These are phyloP conservation scores for Saposhnikovia divaricata DNA, from an alignment of 129 eudicot species.

Conservation along the genomic window DNA sequence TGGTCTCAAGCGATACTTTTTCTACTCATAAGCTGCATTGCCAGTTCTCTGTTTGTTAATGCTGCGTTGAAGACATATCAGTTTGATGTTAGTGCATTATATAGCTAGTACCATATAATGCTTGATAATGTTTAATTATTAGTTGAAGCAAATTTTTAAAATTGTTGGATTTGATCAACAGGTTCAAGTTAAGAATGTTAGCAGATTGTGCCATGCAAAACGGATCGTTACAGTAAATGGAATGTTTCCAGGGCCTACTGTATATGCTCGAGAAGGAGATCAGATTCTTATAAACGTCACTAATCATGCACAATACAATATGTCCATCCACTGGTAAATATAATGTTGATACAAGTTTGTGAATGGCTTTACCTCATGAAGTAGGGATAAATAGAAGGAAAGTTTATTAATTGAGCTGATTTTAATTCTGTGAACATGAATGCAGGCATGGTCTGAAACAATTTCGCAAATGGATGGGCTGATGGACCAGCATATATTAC, in stretches of 20 bases:
- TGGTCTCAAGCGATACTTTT: conserved; percentile 6
- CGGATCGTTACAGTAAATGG: conserved; percentile 44
- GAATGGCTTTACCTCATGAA: neutral
- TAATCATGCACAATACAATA: conserved; percentile 30
- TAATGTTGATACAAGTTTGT: neutral
- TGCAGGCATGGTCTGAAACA: conserved; percentile 48
- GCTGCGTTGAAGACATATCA: conserved; percentile 46
- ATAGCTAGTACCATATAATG: neutral
- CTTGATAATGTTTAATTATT: neutral
- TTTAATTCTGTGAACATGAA: neutral
- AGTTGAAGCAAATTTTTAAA: neutral
- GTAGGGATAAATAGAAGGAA: neutral
- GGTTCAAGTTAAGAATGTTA: conserved; percentile 49
- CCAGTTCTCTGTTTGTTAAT: conserved; percentile 5
- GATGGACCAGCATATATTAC: conserved; percentile 49
- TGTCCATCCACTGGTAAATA: conserved; percentile 42
- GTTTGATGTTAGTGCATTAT: conserved; percentile 34
- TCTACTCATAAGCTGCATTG: neutral
- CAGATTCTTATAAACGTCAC: conserved; percentile 37
- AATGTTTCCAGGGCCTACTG: conserved; percentile 46
- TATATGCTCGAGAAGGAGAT: conserved; percentile 46
- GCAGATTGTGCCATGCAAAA: conserved; percentile 49
- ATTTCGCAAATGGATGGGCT: conserved; percentile 45
- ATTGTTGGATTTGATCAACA: neutral
- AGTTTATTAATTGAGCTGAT: neutral